Base-by-base conservation (phyloP, 2,329 filamentous ascomycete genomes). In the Periglandula ipomoeae region DNA sequence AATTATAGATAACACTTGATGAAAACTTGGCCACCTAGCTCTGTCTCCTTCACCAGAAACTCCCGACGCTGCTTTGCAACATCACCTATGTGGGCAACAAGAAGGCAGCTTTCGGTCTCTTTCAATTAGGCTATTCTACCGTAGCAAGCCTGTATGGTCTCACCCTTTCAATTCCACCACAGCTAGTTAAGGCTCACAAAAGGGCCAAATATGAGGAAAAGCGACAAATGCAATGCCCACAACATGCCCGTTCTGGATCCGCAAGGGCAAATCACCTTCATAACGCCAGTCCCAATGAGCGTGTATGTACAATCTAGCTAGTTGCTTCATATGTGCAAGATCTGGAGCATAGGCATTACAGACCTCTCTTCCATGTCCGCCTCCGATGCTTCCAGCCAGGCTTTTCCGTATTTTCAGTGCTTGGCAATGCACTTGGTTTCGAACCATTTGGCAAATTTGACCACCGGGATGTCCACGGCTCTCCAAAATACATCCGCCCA, bases 401-500 rank as follows among this genome's bases (percentile, higher is more conserved):
- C 6, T 10, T 32, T 2, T 2, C 10, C 10, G n/a, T 13, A 11
- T 39, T 8, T 5, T 61, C 54, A 54, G 39, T 24, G 52, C 51
- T 65, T 66, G 44, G 61, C 56, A 24, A 65, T 58, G 52, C 69
- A 69, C 52, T 66, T 69, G 42, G 54, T 62, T 61, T 81, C 77
- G 2, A 79, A 55, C 76, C 75, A 79, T 58, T 72, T 78, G 19
- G 76, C 72, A 53, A 81, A 74, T 56, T 68, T 70, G 46, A 81
- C 78, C 6, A 72, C 72, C 1, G 76, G 76, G 45, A 71, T 70
- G 54, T 82, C 78, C 15, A 81, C 70, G 2, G 67, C 65, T 22
- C 77, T 67, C 70, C 75, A 79, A 51, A 78, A 80, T 4, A 81
- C 54, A 52, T 82, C 78, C 1, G 76, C 71, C 49, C 69, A 71